Evolutionary conservation across 352 stramenopile genomes (phyloP).

Genomic region (Halophytophthora batemanensis): DNA sequence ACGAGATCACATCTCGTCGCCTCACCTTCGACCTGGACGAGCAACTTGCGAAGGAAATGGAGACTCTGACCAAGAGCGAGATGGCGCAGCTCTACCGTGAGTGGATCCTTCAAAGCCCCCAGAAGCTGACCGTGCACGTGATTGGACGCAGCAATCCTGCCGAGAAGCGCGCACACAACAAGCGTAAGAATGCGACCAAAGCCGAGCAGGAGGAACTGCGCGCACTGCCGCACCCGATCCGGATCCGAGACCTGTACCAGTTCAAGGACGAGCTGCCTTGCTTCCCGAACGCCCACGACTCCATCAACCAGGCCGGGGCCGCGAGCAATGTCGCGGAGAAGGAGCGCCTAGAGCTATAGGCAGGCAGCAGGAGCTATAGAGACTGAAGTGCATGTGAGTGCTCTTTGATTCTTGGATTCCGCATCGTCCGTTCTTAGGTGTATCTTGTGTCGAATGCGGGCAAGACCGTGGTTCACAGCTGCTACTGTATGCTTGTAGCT

Average conservation of each 20-base stretch:
- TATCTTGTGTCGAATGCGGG: no score
- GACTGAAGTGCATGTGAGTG: background rate
- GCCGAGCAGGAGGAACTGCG: conserved; percentile 20
- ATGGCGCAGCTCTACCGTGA: conserved; percentile 55
- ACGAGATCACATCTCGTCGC: conserved; percentile 74
- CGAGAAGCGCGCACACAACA: conserved; percentile 30
- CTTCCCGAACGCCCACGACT: conserved; percentile 30
- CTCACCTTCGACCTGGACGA: conserved; percentile 72
- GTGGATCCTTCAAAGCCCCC: conserved; percentile 60
- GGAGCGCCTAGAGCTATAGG: conserved; percentile 13
- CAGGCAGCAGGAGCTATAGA: conserved; percentile 35
- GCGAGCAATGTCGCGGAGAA: conserved; percentile 3
- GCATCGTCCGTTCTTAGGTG: no score
- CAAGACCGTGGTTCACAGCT: no score
- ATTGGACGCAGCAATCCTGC: conserved; percentile 47
- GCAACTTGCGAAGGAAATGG: conserved; percentile 64
- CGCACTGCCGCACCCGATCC: conserved; percentile 23
- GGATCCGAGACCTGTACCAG: conserved; percentile 54
- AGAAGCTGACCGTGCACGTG: conserved; percentile 69
- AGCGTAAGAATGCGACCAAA: conserved; percentile 30
- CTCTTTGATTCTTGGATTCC: no score
- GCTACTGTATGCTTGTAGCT: no score
- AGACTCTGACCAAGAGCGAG: conserved; percentile 65
- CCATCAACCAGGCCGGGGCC: conserved; percentile 37
- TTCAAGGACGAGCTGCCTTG: conserved; percentile 59